A percentile compares a stretch with the other conserved stretches of the same genome.
phyloP scores from a whole-genome alignment of 768 basidiomycete genomes.

The Boletus sensibilis region DNA sequence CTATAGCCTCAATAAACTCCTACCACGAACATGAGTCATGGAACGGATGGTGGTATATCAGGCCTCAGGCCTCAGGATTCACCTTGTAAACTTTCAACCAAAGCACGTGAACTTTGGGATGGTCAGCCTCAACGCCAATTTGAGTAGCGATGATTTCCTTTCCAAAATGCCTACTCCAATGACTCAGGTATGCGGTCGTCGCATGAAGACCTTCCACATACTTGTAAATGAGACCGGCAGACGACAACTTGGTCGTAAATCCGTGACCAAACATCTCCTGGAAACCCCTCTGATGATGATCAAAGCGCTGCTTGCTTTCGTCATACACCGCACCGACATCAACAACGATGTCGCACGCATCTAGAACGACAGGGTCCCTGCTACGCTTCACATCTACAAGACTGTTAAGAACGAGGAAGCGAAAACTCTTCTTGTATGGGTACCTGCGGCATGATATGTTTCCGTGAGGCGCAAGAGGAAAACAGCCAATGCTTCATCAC shows the following conservation, averaged over 20 bases:
- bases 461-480: constrained; percentile 80
- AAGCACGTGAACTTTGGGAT: constrained; percentile 66
- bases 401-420: constrained; percentile 1
- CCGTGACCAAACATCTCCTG: constrained; percentile 85
- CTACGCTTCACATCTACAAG: constrained; percentile 62
- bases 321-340: constrained; percentile 96
- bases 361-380: constrained; percentile 68
- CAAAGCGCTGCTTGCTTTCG: constrained; percentile 72
- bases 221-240: constrained; percentile 97
- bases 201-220: constrained; percentile 35
- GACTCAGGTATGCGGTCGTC: constrained; percentile 1
- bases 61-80: too few species aligned
- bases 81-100: constrained; percentile 92
- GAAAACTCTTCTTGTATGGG: constrained; percentile 13
- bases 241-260: constrained; percentile 85
- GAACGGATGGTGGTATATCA: not conserved
- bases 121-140: constrained; percentile 47
- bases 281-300: constrained; percentile 97
- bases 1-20: constrained; percentile 94
- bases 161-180: constrained; percentile 72
- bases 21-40: constrained; percentile 29
- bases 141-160: constrained; percentile 75
- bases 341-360: constrained; percentile 89
- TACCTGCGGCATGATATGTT: constrained; percentile 74
- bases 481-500: constrained; percentile 94